Evolutionary conservation across 148 eudicot species (phyloP), one percentile per base, ranked within the genome.

Genomic region (Drosera capensis): DNA sequence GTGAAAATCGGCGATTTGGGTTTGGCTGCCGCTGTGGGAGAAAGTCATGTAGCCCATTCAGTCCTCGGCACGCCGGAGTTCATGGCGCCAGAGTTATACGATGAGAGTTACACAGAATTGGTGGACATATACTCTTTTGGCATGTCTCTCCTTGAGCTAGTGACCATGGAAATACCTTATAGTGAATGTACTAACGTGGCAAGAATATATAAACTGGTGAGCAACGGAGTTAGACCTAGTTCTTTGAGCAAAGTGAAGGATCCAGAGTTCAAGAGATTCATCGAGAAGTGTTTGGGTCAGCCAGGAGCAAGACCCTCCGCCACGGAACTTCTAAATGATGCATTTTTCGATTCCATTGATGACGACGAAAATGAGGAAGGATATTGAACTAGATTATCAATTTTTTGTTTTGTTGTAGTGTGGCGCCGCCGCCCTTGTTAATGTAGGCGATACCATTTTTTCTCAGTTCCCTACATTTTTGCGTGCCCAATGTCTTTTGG

Each of bases 1-100:
- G 94, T 83, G 39, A 83, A 83, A 50, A 73, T 83, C 48, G 94
- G 94, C 8, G 94, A 83, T 64, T 64, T 83, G 51, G 94, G 94
- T 20, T 38, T 84, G 61, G 94, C 88, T 0, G 71, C 77, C 23
- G 60, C 41, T 6, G 84, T 77, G 25, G 88, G 81, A 25, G 70
- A 51, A 65, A 68, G 61, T 24, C 84, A 84, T 45, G 67, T 54
- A 0, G 94, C 94, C 11, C 88, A 77, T 48, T 73, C 88, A 13
- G 40, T 84, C 8, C 60, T 79, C 0, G 94, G 88, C 15, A 84
- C 94, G 13, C 94, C 94, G 3, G 86, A 82, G 40, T 82, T 72
- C 53, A 82, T 82, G 94, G 94, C 94, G 13, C 94, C 87, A 0
- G 94, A 83, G 73, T 59, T 83, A 0, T 83, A 79, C n/a, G 80